phyloP scores from a whole-genome alignment of 2,329 filamentous ascomycete species.

The Trichoderma arundinaceum region DNA sequence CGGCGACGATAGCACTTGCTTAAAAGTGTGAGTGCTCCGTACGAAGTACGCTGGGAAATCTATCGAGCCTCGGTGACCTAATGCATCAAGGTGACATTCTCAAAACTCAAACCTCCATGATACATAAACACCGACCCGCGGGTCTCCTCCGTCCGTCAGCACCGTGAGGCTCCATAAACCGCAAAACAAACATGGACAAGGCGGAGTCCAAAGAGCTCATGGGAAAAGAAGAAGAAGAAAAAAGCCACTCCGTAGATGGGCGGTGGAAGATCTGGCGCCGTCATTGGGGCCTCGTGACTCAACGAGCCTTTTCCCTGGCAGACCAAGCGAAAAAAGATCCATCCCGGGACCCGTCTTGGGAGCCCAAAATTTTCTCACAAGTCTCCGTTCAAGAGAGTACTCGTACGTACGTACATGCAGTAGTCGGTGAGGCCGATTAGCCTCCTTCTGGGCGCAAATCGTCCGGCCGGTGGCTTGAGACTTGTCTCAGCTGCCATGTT shows the following conservation, averaged over 20 bases:
- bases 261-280: conserved; percentile 32
- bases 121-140: conserved; percentile 19
- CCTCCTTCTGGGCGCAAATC: conserved; percentile 21
- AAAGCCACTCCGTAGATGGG: conserved; percentile 13
- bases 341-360: conserved; percentile 30
- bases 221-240: background rate
- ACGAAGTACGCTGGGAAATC: background rate
- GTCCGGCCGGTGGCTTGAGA: conserved; percentile 25
- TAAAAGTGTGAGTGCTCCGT: conserved; percentile 19
- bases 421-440: conserved; percentile 32
- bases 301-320: conserved; percentile 23
- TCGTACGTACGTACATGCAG: conserved; percentile 11
- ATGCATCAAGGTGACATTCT: conserved; percentile 22
- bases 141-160: conserved; percentile 20
- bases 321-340: conserved; percentile 25
- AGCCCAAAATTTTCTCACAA: conserved; percentile 12
- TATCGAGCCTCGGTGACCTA: conserved; percentile 19
- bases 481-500: conserved; percentile 27
- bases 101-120: background rate
- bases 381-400: conserved; percentile 7
- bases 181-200: conserved; percentile 11
- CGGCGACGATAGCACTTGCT: conserved; percentile 17
- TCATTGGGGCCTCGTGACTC: conserved; percentile 33
- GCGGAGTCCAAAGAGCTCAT: background rate
- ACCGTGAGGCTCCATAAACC: conserved; percentile 14